Evolutionary conservation across 2,329 filamentous ascomycete species (phyloP), one percentile per base, ranked within the genome.

Genomic region (Epichloe sibirici): DNA sequence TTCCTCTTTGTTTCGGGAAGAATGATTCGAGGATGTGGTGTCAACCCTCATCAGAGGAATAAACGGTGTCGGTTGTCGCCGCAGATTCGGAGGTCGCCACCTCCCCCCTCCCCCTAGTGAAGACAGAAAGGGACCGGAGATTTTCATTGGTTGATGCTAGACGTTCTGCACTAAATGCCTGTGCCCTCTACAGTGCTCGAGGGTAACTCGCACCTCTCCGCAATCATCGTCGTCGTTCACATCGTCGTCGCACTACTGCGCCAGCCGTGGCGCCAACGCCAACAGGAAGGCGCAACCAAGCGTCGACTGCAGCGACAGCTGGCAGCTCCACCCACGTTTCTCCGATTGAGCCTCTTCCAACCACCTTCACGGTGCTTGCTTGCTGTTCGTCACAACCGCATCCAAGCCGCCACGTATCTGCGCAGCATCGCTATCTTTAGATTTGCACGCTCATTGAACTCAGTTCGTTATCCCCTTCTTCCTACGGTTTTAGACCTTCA

Each of bases 51-150:
- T 43, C 42, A 25, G 25, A 40, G 42, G 5, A 5, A 45, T 7
- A 45, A 15, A 45, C 3, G 8, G 12, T 50, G 49, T 53, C 50
- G 52, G 54, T 49, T 45, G 45, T 9, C 40, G 53, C 55, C 53
- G 46, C 21, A 9, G 34, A 8, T 46, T 52, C 65, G 65, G 65
- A 67, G 63, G 63, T 67, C 65, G 65, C 65, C 65, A 66, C 65
- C 53, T 56, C 60, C 60, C 17, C 17, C 17, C 17, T 1, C 17
- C 17, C 61, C 60, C 58, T 45, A 12, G 21, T 13, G 9, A 31
- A 31, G 31, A 31, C 8, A 5, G 21, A 23, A 43, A 37, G 17
- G 2, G n/a, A 23, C 12, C 3, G 28, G 11, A 37, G 13, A 23
- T 23, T 49, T 35, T 38, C 5, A 50, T 45, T 50, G 48, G 48